These are phyloP conservation scores for Aquanectria penicillioides DNA, from an alignment of 2,329 filamentous ascomycete genomes.

Conservation along the genomic window DNA sequence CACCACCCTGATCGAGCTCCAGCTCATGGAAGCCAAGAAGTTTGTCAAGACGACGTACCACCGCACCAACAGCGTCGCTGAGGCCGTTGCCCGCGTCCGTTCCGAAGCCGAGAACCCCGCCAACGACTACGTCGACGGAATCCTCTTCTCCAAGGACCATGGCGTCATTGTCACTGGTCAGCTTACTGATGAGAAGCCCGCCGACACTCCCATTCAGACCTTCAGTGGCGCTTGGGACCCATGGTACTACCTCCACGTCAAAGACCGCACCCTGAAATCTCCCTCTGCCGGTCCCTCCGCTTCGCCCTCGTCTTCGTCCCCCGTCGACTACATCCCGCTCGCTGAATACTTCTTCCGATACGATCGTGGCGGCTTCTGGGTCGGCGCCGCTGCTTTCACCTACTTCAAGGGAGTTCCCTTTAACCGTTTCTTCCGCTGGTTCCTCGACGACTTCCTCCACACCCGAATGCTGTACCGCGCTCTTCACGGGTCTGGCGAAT, in stretches of 20 bases:
- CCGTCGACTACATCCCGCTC: slow-evolving; percentile 39
- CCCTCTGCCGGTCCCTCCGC: slow-evolving; percentile 30
- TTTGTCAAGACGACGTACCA: slow-evolving; percentile 68
- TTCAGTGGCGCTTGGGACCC: slow-evolving; percentile 67
- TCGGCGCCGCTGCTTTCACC: slow-evolving; percentile 66
- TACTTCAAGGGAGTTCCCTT: slow-evolving; percentile 63
- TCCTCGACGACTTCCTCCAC: slow-evolving; percentile 69
- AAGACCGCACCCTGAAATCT: slow-evolving; percentile 42
- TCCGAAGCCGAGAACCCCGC: neutral
- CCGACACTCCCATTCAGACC: slow-evolving; percentile 30
- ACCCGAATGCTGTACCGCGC: slow-evolving; percentile 71
- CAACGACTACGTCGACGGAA: slow-evolving; percentile 70
- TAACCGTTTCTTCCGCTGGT: slow-evolving; percentile 65
- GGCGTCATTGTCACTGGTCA: slow-evolving; percentile 66
- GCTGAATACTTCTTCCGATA: slow-evolving; percentile 69
- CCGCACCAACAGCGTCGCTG: slow-evolving; percentile 52
- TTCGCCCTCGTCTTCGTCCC: slow-evolving; percentile 32
- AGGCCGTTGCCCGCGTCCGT: slow-evolving; percentile 56
- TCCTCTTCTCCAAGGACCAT: slow-evolving; percentile 59
- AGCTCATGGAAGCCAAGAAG: slow-evolving; percentile 61
- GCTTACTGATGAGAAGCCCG: slow-evolving; percentile 43
- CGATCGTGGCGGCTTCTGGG: slow-evolving; percentile 74
- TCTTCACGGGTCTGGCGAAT: slow-evolving; percentile 67
- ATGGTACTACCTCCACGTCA: slow-evolving; percentile 74
- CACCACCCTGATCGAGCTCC: slow-evolving; percentile 67